phyloP scores from a whole-genome alignment of 495 filamentous ascomycete genomes.

The Schizothecium vesticola region DNA sequence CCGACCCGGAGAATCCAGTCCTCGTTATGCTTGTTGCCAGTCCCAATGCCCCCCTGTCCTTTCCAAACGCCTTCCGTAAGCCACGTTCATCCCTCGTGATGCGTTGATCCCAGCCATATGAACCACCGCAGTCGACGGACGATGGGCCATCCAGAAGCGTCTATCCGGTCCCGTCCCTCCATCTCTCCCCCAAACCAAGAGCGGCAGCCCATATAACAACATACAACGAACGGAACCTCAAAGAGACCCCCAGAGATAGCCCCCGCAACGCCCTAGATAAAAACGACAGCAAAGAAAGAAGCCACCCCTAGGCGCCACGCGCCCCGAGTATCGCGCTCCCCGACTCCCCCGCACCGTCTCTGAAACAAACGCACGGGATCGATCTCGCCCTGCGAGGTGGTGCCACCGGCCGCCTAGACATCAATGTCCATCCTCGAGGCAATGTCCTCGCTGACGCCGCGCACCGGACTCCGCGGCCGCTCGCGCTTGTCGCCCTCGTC shows the following conservation, averaged over 20 bases:
- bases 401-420: conserved; percentile 12
- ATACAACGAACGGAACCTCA: background rate
- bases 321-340: background rate
- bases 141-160: background rate
- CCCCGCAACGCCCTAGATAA: background rate
- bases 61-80: conserved; percentile 1
- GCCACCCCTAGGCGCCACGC: background rate
- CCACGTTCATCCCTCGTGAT: background rate
- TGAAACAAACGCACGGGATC: background rate
- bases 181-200: background rate
- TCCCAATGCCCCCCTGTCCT: background rate
- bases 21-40: background rate
- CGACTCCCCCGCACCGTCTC: background rate
- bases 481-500: conserved; percentile 37
- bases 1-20: conserved; percentile 8
- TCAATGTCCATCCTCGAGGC: conserved; percentile 64
- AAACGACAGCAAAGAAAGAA: background rate
- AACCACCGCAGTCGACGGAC: background rate
- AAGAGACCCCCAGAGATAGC: background rate
- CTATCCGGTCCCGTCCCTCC: background rate
- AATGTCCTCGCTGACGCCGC: conserved; percentile 70
- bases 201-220: background rate
- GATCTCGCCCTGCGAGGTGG: background rate
- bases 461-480: conserved; percentile 46
- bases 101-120: background rate